These are phyloP conservation scores for Lobosporangium transversale DNA, from an alignment of 192 early-diverging fungal genomes.

Conservation along the genomic window DNA sequence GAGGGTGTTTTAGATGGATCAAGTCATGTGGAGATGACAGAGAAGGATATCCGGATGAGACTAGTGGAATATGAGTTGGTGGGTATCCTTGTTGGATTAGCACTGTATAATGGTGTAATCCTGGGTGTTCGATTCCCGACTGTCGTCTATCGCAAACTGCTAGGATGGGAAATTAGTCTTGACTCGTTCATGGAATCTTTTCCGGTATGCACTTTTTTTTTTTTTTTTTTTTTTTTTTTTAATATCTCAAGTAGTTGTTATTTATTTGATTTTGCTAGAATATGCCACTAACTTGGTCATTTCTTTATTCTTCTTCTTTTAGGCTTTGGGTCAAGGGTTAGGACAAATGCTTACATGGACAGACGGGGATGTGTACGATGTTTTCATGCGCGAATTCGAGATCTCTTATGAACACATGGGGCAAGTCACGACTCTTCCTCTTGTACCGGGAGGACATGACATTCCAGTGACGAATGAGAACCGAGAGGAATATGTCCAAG, in stretches of 20 bases:
- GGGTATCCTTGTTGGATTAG: constrained; percentile 91
- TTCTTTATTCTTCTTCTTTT: constrained; percentile 5
- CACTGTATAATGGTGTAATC: constrained; percentile 88
- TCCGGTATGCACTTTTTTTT: constrained; percentile 57
- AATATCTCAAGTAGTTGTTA: too few relatives aligned
- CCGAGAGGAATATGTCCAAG: constrained; percentile 74
- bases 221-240: constrained; percentile 1
- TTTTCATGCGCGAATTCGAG: constrained; percentile 87
- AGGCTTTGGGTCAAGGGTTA: constrained; percentile 78
- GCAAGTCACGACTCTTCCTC: constrained; percentile 64
- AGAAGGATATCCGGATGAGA: constrained; percentile 33
- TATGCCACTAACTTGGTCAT: not conserved
- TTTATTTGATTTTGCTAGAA: not conserved
- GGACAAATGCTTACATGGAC: constrained; percentile 84
- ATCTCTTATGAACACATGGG: constrained; percentile 75
- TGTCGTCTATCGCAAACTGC: constrained; percentile 75
- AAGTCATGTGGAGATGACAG: constrained; percentile 20
- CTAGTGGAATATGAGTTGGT: constrained; percentile 79
- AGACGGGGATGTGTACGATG: constrained; percentile 76
- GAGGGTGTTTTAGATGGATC: constrained; percentile 57
- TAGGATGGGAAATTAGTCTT: constrained; percentile 39
- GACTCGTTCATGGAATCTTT: constrained; percentile 60
- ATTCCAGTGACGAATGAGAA: constrained; percentile 85
- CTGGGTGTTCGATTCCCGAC: constrained; percentile 77
- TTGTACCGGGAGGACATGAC: constrained; percentile 69